Conservation (phyloP, 2,329 filamentous ascomycete genomes). For the Aspergillus luchuensis region DNA sequence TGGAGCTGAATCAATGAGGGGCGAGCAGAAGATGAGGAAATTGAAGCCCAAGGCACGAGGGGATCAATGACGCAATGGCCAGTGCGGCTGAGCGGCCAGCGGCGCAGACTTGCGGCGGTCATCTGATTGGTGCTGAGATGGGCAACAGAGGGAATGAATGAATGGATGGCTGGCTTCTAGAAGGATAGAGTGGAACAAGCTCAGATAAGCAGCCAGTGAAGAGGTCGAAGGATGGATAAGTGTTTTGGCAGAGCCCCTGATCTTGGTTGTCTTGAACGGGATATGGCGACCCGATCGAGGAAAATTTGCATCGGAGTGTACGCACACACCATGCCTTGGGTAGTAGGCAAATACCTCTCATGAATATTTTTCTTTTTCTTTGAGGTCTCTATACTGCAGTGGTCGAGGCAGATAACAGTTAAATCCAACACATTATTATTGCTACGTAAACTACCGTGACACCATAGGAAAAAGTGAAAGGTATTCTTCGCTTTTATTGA, state of each 20-base stretch:
- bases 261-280: too few species aligned
- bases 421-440: too few species aligned
- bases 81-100: conserved; percentile 20
- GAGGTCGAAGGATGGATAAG: not conserved
- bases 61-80: conserved; percentile 31
- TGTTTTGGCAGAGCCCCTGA: not conserved
- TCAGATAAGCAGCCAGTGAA: not conserved
- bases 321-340: not conserved
- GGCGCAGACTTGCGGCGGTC: conserved; percentile 11
- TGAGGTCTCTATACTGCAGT: too few species aligned
- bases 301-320: not conserved
- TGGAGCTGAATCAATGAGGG: not conserved
- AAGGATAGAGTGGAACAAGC: not conserved
- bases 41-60: conserved; percentile 18
- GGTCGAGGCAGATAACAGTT: not conserved
- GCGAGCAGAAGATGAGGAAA: conserved; percentile 5
- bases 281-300: not conserved
- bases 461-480: conserved; percentile 25
- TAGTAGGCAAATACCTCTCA: not conserved
- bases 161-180: not conserved
- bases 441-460: too few species aligned
- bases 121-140: not conserved
- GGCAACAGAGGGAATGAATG: not conserved
- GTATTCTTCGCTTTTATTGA: conserved; percentile 46
- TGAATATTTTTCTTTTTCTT: too few species aligned